A percentile compares a stretch with the other conserved stretches of the same genome.
Evolutionary conservation across 768 basidiomycete genomes (phyloP).

Genomic region (Russula virescens): DNA sequence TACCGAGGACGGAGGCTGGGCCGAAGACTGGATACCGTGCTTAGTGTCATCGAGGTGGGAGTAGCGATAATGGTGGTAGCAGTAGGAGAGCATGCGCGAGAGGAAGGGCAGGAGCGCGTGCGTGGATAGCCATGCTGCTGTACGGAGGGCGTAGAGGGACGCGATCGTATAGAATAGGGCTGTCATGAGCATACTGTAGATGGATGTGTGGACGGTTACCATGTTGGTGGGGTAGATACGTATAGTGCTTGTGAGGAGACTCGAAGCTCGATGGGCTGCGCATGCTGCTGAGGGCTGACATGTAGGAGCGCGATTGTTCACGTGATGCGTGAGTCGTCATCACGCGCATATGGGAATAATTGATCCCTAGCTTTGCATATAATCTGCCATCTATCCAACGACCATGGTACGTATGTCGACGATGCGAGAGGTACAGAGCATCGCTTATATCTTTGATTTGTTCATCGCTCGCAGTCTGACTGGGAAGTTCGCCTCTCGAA

Average conservation of each 20-base stretch:
- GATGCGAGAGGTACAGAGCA: too few species aligned
- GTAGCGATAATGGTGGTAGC: too few species aligned
- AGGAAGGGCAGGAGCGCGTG: not conserved
- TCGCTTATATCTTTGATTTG: too few species aligned
- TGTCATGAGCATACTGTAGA: slow-evolving; percentile 10
- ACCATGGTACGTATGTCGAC: slow-evolving; percentile 15
- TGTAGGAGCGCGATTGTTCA: not conserved
- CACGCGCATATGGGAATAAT: too few species aligned
- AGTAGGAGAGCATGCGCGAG: not conserved
- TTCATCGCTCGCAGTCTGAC: slow-evolving; percentile 1
- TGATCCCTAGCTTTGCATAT: too few species aligned
- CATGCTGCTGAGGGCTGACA: too few species aligned
- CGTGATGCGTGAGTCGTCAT: not conserved
- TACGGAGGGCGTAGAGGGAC: not conserved
- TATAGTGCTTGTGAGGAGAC: not conserved
- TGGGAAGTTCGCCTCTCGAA: slow-evolving; percentile 91
- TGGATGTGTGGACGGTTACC: not conserved
- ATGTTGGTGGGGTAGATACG: not conserved
- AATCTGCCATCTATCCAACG: not conserved
- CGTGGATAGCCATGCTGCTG: not conserved
- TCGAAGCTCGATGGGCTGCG: too few species aligned
- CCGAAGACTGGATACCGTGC: not conserved
- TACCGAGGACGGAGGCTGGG: not conserved
- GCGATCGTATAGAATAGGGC: slow-evolving; percentile 8
- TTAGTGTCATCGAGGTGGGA: too few species aligned